Base-by-base conservation (phyloP, 2,329 filamentous ascomycete genomes). In the Monilinia laxa region DNA sequence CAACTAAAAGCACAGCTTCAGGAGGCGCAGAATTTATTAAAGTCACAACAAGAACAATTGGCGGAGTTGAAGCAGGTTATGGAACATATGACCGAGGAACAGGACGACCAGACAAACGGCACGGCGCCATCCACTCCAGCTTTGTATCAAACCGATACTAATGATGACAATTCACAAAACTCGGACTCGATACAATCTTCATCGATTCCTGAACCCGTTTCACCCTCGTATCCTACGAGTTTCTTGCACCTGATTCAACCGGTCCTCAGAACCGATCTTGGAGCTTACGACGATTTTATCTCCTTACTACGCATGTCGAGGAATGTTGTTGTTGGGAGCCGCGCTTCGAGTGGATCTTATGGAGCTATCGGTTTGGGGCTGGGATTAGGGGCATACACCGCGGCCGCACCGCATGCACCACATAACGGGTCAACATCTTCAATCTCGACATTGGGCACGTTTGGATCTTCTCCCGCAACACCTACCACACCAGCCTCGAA, bases 21-120 rank as follows among this genome's bases (percentile, higher is more conserved):
- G 66, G 94, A 99, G 76, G 94, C 91, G 0, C 93, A 98, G 78
- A 84, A 85, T 31, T 84, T 99, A 23, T 85, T 99, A 68, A 88
- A 87, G 67, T 97, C 92, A 0, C 92, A 98, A 73, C 93, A 97
- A 76, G 93, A 98, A 77, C 95, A 99, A 77, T 82, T 99, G 3
- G 85, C 90, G 2, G 91, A 98, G 77, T 85, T 99, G 70, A 99
- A 99, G 79, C 83, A 86, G 25, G 92, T 97, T 70, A 92, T 99
- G 87, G 93, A 97, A 78, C 88, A 90, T 73, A 91, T 97, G 87
- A 85, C 84, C 31, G 82, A 86, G 16, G 87, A 92, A 71, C 85
- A 84, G 68, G 91, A 95, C 71, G 90, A 96, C 71, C 83, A 86
- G 71, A 84, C 88, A 60, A 87, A 85, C 66, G 84, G 87, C n/a